Base-by-base conservation (phyloP, 495 filamentous ascomycete species). In the Xylaria bambusicola region DNA sequence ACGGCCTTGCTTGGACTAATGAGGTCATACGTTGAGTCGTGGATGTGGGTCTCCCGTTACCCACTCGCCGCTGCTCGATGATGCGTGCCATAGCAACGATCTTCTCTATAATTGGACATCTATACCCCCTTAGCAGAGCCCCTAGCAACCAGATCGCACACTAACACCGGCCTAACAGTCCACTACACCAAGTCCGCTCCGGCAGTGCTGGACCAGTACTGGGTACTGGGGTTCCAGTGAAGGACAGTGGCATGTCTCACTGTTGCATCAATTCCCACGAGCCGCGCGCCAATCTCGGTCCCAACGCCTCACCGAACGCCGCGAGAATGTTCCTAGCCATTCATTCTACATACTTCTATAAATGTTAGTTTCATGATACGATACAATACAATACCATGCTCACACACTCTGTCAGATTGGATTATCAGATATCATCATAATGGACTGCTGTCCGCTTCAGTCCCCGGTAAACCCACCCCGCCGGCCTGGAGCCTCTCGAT, bases 401-500 rank as follows among this genome's bases (percentile, higher is more conserved):
- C n/a, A n/a, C n/a, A n/a, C n/a, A n/a, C n/a, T n/a, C n/a, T n/a
- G n/a, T n/a, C n/a, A n/a, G n/a, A n/a, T n/a, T n/a, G n/a, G n/a
- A n/a, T n/a, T n/a, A n/a, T n/a, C n/a, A n/a, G n/a, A n/a, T n/a
- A n/a, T n/a, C n/a, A 2, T 54, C 17, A 54, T 29, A 33, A 9
- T 3, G 24, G 38, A n/a, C 51, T 54, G n/a, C n/a, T n/a, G 24
- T 44, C 38, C 24, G 31, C 36, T 42, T 7, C n/a, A 31, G 20
- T 4, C 5, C 15, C 36, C 33, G 20, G 21, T 33, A 31, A 10
- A n/a, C 55, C 66, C 12, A 65, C 59, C 8, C 68, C 68, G 21
- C 79, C 81, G 3, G 76, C 68, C 63, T 94, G 90, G 80, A 97
- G 87, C 60, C 92, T 78, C 55, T 83, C 80, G 67, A 93, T 88